These are phyloP conservation scores for Colletotrichum sansevieriae DNA, from an alignment of 2,329 filamentous ascomycete genomes.

Conservation along the genomic window DNA sequence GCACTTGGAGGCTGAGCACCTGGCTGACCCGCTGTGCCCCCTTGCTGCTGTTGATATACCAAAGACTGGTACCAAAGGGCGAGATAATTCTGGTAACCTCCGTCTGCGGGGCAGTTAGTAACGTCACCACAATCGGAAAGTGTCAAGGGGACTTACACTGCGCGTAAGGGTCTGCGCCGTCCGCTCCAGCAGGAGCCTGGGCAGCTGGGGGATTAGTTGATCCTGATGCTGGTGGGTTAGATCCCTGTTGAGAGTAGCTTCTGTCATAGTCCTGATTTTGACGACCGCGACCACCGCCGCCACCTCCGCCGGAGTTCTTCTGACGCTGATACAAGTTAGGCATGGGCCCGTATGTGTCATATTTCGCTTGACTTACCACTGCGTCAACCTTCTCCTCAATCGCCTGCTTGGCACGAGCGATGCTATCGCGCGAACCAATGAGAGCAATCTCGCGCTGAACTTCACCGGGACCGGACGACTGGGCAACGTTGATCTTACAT, in stretches of 20 bases:
- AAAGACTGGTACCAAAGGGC: conserved; percentile 84
- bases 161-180: conserved; percentile 78
- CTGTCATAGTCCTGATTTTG: conserved; percentile 67
- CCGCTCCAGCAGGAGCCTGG: conserved; percentile 59
- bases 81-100: conserved; percentile 85
- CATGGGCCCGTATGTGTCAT: not conserved
- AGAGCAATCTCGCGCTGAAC: conserved; percentile 88
- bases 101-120: conserved; percentile 65
- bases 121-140: not conserved
- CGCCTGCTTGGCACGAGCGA: conserved; percentile 83
- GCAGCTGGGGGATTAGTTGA: conserved; percentile 57
- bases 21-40: conserved; percentile 50
- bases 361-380: conserved; percentile 71
- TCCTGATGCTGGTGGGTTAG: conserved; percentile 50
- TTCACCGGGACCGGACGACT: conserved; percentile 81
- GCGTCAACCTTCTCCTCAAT: conserved; percentile 95
- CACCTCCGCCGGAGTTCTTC: conserved; percentile 65
- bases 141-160: conserved; percentile 67
- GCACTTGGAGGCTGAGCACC: conserved; percentile 39
- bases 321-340: conserved; percentile 60
- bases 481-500: conserved; percentile 95
- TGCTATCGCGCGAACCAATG: conserved; percentile 81
- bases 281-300: conserved; percentile 57
- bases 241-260: conserved; percentile 63
- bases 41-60: conserved; percentile 57